Percentiles rank a stretch among this genome's conserved stretches.
Evolutionary conservation across 192 early-diverging fungal species (phyloP).

Genomic region (Jimgerdemannia flammicorona): DNA sequence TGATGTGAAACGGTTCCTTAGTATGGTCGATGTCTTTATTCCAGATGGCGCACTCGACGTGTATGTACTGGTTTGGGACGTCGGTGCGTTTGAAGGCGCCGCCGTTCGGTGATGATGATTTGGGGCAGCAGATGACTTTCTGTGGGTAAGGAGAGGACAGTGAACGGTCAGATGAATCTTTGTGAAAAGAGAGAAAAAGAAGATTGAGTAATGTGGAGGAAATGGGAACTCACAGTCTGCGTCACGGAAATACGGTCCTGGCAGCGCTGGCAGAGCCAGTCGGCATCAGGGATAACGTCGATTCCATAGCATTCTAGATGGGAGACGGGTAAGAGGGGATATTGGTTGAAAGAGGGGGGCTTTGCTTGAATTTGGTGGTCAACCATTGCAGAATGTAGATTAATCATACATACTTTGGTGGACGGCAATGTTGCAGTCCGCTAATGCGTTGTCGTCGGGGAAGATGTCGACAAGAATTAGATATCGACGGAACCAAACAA

Average conservation of each 20-base stretch:
- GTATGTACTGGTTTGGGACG: constrained; percentile 37
- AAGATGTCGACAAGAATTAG: no score
- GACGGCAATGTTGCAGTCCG: constrained; percentile 15
- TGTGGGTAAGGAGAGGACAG: constrained; percentile 3
- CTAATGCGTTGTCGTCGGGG: no score
- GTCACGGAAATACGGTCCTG: constrained; percentile 29
- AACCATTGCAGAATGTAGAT: background rate
- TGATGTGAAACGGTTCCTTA: constrained; percentile 31
- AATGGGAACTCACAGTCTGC: constrained; percentile 28
- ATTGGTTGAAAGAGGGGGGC: background rate
- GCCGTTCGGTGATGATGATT: constrained; percentile 6
- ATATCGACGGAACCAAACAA: no score
- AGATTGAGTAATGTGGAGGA: background rate
- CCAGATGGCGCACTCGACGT: constrained; percentile 44
- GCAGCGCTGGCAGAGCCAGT: constrained; percentile 50
- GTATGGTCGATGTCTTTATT: constrained; percentile 25
- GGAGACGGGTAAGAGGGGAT: background rate
- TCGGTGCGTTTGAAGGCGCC: constrained; percentile 43
- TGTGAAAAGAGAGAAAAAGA: background rate
- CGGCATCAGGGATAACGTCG: constrained; percentile 33
- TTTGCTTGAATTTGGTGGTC: background rate
- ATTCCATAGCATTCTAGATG: constrained; percentile 41
- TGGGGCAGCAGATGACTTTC: constrained; percentile 42
- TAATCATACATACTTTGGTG: constrained; percentile 19
- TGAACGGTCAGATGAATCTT: background rate